phyloP scores from a whole-genome alignment of 2,329 filamentous ascomycete species.

The Gyromitra esculenta region DNA sequence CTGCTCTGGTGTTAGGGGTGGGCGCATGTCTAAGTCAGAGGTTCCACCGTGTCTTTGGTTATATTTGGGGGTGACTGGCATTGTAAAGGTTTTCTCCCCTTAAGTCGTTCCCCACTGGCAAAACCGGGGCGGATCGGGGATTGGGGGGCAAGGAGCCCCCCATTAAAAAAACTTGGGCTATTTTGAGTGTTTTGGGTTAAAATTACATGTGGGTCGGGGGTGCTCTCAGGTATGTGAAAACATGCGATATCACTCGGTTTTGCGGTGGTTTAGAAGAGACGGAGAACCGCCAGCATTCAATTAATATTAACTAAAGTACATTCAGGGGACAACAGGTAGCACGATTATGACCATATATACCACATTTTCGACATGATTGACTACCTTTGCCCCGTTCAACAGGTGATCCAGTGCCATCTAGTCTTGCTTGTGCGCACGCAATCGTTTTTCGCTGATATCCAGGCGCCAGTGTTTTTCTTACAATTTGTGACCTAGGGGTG shows the following conservation, averaged over 20 bases:
- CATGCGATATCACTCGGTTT: slow-evolving; percentile 4
- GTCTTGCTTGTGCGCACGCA: background rate
- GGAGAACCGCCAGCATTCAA: background rate
- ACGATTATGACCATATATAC: background rate
- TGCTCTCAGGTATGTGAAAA: background rate
- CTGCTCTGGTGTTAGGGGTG: no score
- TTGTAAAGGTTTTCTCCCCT: background rate
- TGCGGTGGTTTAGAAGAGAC: no score
- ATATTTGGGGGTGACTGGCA: no score
- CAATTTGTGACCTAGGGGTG: background rate
- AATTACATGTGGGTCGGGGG: background rate
- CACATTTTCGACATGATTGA: slow-evolving; percentile 6
- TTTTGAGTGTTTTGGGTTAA: background rate
- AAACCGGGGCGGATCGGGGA: slow-evolving; percentile 2
- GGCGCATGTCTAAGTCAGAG: no score
- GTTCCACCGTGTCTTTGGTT: no score
- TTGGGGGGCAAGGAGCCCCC: background rate
- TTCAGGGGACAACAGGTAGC: background rate
- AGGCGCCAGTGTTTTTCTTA: background rate
- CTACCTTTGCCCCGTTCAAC: background rate
- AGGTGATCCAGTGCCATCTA: background rate
- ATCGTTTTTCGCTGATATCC: background rate
- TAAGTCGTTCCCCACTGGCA: slow-evolving; percentile 5
- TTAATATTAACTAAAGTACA: background rate
- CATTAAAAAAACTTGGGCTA: slow-evolving; percentile 7